Conservation (phyloP, 345 rosid genomes). For the Rhodamnia argentea region DNA sequence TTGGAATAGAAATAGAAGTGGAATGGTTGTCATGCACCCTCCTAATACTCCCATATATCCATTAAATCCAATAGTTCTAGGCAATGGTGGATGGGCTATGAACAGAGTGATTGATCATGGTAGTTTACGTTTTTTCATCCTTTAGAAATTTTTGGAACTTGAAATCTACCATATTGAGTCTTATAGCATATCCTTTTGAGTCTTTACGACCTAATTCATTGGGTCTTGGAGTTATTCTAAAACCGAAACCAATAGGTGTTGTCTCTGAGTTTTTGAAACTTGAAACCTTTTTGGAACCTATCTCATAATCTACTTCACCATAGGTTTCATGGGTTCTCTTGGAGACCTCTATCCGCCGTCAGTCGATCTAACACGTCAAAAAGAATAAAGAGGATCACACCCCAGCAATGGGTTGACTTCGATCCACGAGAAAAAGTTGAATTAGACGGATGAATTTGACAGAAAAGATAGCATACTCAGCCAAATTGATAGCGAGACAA, state of each 20-base stretch:
- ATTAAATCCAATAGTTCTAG: too few relatives aligned
- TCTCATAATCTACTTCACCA: not conserved
- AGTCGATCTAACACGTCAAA: not conserved
- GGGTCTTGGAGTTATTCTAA: not conserved
- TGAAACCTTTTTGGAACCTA: not conserved
- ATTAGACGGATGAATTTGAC: not conserved
- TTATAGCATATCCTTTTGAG: not conserved
- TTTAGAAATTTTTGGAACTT: not conserved
- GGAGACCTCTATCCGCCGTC: not conserved
- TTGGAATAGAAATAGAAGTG: too few relatives aligned
- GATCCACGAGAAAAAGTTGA: not conserved
- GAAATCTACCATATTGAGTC: not conserved
- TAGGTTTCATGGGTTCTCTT: not conserved
- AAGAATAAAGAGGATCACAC: not conserved
- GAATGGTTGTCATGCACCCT: too few relatives aligned
- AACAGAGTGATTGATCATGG: slow-evolving; percentile 60
- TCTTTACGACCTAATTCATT: not conserved
- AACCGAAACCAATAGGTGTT: not conserved
- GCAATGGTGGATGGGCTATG: slow-evolving; percentile 77
- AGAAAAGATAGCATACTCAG: not conserved
- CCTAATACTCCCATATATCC: too few relatives aligned
- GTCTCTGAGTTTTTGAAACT: not conserved
- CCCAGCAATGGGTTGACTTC: not conserved
- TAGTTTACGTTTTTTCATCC: not conserved
- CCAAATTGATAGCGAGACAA: not conserved